Percentiles rank a stretch among this genome's conserved stretches.
These are phyloP conservation scores for Actinomortierella ambigua DNA, from an alignment of 371 early-diverging fungal species.

Conservation along the genomic window DNA sequence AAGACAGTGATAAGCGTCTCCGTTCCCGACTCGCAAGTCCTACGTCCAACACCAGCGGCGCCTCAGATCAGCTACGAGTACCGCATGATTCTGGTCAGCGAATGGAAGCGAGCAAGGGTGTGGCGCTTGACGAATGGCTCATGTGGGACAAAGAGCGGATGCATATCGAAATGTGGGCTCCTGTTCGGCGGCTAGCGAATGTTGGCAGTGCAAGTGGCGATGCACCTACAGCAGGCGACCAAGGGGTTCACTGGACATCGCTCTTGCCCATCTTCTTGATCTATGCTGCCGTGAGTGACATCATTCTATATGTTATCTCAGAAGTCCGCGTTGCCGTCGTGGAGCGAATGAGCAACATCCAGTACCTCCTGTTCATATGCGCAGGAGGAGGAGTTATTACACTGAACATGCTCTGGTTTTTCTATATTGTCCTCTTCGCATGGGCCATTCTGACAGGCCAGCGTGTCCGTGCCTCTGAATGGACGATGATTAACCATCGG, in stretches of 20 bases:
- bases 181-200: slow-evolving; percentile 11
- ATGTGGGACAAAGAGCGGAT: slow-evolving; percentile 33
- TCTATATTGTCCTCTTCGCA: slow-evolving; percentile 8
- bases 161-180: slow-evolving; percentile 30
- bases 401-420: slow-evolving; percentile 11
- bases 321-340: slow-evolving; percentile 8
- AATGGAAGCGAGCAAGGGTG: no score
- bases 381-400: slow-evolving; percentile 12
- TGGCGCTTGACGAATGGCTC: slow-evolving; percentile 2
- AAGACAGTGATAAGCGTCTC: no score
- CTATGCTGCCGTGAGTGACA: slow-evolving; percentile 12
- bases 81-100: no score
- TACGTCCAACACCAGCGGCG: no score
- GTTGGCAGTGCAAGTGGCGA: no score
- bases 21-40: no score
- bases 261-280: slow-evolving; percentile 4
- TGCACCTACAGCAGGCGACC: no score
- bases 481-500: no score
- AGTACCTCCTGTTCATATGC: slow-evolving; percentile 12
- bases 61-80: no score
- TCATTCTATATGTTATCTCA: slow-evolving; percentile 13
- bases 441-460: slow-evolving; percentile 14
- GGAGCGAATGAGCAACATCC: background rate
- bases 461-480: background rate
- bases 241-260: slow-evolving; percentile 12